Base-by-base conservation (phyloP, 176 grass and related monocot species). In the Triticum timopheevii region DNA sequence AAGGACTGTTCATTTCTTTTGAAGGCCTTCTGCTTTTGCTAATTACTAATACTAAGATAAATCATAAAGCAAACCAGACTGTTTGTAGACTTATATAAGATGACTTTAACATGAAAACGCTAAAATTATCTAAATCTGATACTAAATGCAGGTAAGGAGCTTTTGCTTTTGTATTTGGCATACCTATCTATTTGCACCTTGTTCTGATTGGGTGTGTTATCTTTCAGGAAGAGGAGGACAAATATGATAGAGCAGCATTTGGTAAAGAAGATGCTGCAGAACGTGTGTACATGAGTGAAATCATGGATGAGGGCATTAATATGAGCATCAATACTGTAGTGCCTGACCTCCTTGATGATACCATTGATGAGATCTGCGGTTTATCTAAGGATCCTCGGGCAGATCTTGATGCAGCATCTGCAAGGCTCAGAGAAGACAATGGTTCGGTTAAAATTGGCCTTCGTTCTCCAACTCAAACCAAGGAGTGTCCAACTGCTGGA, bases 201-300 rank as follows among this genome's bases (percentile, higher is more conserved):
- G 61, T 71, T 85, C 77, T 85, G 39, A 82, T 24, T 62, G 49
- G 39, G 16, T 47, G 58, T 78, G n/a, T 13, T 68, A 72, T 13
- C 30, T 80, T 76, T 67, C 88, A 99, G 94, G 94, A 99, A 69
- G 97, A 99, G 86, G 97, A 99, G 81, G 97, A 99, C 87, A 92
- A 90, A 86, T 96, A 87, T 76, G 92, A 99, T 31, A 90, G 94
- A 91, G 89, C 54, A 40, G 97, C 97, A 68, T 69, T 94, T 11
- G 94, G 92, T 58, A 79, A 73, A 84, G 87, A 94, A 61, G 82
- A 86, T 80, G 85, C 77, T 36, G 72, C 79, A 47, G 94, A 97
- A 27, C 87, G 97, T 28, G 80, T 99, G 11, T 99, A 99, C 82
- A 99, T 99, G 97, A 93, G 87, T 42, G 88, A 96, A 86, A 87